Conservation (phyloP, 2,329 filamentous ascomycete genomes). For the Colletotrichum liaoningense region DNA sequence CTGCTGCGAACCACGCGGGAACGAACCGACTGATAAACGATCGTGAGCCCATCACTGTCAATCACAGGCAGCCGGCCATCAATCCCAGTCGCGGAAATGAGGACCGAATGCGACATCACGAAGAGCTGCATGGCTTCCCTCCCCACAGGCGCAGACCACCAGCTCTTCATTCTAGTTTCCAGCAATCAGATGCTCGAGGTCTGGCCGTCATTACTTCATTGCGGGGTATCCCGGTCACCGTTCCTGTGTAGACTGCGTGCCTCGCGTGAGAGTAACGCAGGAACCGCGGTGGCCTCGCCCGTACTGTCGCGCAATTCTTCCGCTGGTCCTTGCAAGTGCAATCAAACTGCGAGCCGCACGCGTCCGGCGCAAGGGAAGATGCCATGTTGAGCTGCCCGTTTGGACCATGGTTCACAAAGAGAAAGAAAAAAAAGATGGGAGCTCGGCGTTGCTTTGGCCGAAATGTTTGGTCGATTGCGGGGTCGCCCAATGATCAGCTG, state of each 20-base stretch:
- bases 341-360: background rate
- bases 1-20: background rate
- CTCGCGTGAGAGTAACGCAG: background rate
- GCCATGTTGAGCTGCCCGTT: background rate
- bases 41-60: background rate
- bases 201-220: background rate
- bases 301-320: background rate
- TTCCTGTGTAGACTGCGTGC: background rate
- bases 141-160: background rate
- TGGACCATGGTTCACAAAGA: background rate
- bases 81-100: conserved; percentile 14
- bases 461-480: conserved; percentile 13
- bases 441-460: conserved; percentile 25
- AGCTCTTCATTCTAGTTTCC: conserved; percentile 24
- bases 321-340: background rate
- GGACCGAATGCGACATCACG: conserved; percentile 18
- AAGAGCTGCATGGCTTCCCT: background rate
- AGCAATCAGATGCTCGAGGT: conserved; percentile 22
- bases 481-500: conserved; percentile 19
- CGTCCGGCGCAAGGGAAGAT: background rate
- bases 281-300: background rate
- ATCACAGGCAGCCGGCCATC: background rate
- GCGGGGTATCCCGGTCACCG: conserved; percentile 18
- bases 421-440: background rate
- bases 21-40: conserved; percentile 2